These are phyloP conservation scores for Colletotrichum ledebouriae DNA, from an alignment of 2,329 filamentous ascomycete species.

Conservation along the genomic window DNA sequence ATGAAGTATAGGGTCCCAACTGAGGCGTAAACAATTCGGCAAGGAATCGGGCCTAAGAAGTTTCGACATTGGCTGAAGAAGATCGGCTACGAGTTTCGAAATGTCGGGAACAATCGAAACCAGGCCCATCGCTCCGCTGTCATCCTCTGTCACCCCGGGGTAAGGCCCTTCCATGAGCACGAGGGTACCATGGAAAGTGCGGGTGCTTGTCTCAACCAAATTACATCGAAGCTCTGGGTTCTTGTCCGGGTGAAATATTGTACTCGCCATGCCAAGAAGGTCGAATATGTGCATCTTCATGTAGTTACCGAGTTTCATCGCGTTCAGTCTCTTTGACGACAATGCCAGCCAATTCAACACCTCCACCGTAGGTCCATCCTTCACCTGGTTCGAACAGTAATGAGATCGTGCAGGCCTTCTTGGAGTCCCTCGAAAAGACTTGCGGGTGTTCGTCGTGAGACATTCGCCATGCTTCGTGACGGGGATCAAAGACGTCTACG, in stretches of 20 bases:
- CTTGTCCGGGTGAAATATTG: slow-evolving; percentile 1
- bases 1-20: not conserved
- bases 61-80: not conserved
- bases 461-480: slow-evolving; percentile 3
- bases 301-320: not conserved
- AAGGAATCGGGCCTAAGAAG: not conserved
- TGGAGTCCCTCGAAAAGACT: slow-evolving; percentile 7
- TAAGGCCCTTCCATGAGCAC: slow-evolving; percentile 9
- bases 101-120: slow-evolving; percentile 5
- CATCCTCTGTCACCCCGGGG: not conserved
- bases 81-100: not conserved
- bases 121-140: not conserved
- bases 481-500: slow-evolving; percentile 19
- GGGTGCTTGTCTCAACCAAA: not conserved
- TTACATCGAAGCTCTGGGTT: not conserved
- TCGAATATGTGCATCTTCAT: not conserved
- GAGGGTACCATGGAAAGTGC: not conserved
- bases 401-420: slow-evolving; percentile 11
- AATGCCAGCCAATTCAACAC: slow-evolving; percentile 23
- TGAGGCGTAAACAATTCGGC: slow-evolving; percentile 7
- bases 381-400: slow-evolving; percentile 27
- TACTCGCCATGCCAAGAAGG: not conserved
- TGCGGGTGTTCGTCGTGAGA: slow-evolving; percentile 20
- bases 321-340: not conserved
- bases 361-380: slow-evolving; percentile 25